Base-by-base conservation (phyloP, 257 asterid genomes). In the Nicotiana attenuata region DNA sequence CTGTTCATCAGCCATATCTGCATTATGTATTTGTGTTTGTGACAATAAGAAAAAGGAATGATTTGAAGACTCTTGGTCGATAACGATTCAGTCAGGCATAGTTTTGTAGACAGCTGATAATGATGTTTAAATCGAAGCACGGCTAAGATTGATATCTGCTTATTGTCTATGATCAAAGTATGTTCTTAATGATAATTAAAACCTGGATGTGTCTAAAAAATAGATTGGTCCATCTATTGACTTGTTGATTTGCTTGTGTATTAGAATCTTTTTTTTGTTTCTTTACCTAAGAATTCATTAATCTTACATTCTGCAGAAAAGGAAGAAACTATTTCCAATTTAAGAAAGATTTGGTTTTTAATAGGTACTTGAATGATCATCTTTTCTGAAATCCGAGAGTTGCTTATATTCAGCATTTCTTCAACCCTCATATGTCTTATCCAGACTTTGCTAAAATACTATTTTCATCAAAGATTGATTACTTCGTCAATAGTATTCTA, bases 1-100 rank as follows among this genome's bases (percentile, higher is more conserved):
- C 85, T 92, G 83, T 83, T 91, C 92, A 88, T 90, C 3, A 85
- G 93, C 91, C 91, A 91, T 82, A 88, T 89, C 81, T 86, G 94
- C 91, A 88, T 89, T 65, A 35, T 63, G 35, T 14, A 63, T 22
- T 4, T 24, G 35, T 24, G 17, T 63, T 17, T 1, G 33, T 1
- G 1, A 2, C 67, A 22, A 24, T 56, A 55, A 63, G 19, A 10
- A 8, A 59, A 63, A 22, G 67, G 3, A 63, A 3, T 0, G 19
- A 16, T 22, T 6, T 10, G 35, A 24, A 63, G 5, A 24, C 29
- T 59, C 29, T n/a, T 20, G 29, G 28, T 59, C 9, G 14, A 59
- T 3, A 59, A n/a, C 3, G 5, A 24, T 63, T 16, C 68, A 63
- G 19, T 63, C 11, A 61, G 68, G 35, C 68, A 63, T 24, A 63